These are phyloP conservation scores for Stevia rebaudiana DNA, from an alignment of 140 eudicot genomes.

Conservation along the genomic window DNA sequence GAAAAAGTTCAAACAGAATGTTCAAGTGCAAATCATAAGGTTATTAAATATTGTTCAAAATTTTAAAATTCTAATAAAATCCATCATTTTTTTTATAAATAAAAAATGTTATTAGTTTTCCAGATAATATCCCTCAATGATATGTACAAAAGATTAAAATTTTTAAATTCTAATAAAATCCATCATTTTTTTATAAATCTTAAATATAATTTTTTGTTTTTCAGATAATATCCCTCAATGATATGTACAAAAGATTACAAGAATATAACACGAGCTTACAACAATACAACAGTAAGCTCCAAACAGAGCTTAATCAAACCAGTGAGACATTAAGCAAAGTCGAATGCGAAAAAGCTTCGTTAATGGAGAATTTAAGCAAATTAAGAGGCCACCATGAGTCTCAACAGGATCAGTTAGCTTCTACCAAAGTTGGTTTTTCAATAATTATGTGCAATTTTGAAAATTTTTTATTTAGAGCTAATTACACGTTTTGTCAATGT, in stretches of 20 bases:
- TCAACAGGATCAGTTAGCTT: constrained; percentile 63
- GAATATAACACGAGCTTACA: constrained; percentile 90
- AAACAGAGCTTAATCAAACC: constrained; percentile 68
- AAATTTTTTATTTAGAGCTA: too few species aligned
- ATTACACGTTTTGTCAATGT: too few species aligned
- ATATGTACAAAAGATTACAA: constrained; percentile 76
- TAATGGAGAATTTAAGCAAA: constrained; percentile 73
- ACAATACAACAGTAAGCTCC: constrained; percentile 88
- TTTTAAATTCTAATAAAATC: not conserved
- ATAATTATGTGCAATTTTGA: not conserved
- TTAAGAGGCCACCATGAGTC: constrained; percentile 69
- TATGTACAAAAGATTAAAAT: constrained; percentile 75
- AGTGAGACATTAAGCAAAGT: constrained; percentile 73
- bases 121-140: constrained; percentile 76
- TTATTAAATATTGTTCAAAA: too few species aligned
- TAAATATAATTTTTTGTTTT: not conserved
- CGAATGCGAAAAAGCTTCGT: constrained; percentile 75
- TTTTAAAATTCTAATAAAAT: not conserved
- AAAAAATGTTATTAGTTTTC: not conserved
- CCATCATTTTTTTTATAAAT: not conserved
- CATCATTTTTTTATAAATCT: not conserved
- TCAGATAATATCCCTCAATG: constrained; percentile 72
- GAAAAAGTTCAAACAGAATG: constrained; percentile 55
- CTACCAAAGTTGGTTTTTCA: constrained; percentile 47
- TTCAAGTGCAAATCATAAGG: constrained; percentile 65